phyloP scores from a whole-genome alignment of 345 rosid species.

The Linum usitatissimum region DNA sequence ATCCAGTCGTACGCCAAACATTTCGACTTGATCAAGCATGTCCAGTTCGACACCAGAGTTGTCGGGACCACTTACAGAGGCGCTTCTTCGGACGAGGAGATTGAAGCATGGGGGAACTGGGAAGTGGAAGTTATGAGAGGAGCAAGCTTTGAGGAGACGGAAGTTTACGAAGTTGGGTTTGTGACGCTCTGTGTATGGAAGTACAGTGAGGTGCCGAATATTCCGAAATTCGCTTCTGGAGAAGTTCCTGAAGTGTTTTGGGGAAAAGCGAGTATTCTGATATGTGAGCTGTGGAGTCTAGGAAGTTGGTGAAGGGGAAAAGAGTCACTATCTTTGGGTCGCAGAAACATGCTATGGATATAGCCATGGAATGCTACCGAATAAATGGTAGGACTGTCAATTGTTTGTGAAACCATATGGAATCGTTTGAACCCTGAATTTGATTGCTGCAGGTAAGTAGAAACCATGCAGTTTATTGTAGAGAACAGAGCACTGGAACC shows the following conservation, averaged over 20 bases:
- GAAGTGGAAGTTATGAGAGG: conserved; percentile 16
- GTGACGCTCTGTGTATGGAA: conserved; percentile 29
- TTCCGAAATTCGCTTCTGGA: conserved; percentile 28
- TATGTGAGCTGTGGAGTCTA: conserved; percentile 15
- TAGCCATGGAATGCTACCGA: conserved; percentile 30
- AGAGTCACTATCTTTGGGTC: conserved; percentile 25
- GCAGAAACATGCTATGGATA: conserved; percentile 34
- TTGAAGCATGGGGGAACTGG: conserved; percentile 28
- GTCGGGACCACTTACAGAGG: conserved; percentile 17
- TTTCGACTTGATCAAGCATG: conserved; percentile 26
- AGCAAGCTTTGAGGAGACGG: conserved; percentile 3
- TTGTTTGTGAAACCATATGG: not conserved
- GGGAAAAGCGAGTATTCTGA: conserved; percentile 29
- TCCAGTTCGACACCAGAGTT: conserved; percentile 28
- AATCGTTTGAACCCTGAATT: too few species aligned
- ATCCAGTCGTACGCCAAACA: conserved; percentile 24
- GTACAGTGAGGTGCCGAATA: conserved; percentile 29
- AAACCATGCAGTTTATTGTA: conserved; percentile 31
- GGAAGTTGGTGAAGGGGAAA: conserved; percentile 18
- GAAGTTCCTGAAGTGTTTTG: conserved; percentile 35
- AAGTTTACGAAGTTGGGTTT: conserved; percentile 24
- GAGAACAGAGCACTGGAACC: conserved; percentile 30
- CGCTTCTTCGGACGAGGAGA: conserved; percentile 11
- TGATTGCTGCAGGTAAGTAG: conserved; percentile 17
- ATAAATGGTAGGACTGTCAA: conserved; percentile 18